Evolutionary conservation across 2,329 filamentous ascomycete genomes (phyloP), one percentile per base, ranked within the genome.

Genomic region (Trichophyton mentagrophytes): DNA sequence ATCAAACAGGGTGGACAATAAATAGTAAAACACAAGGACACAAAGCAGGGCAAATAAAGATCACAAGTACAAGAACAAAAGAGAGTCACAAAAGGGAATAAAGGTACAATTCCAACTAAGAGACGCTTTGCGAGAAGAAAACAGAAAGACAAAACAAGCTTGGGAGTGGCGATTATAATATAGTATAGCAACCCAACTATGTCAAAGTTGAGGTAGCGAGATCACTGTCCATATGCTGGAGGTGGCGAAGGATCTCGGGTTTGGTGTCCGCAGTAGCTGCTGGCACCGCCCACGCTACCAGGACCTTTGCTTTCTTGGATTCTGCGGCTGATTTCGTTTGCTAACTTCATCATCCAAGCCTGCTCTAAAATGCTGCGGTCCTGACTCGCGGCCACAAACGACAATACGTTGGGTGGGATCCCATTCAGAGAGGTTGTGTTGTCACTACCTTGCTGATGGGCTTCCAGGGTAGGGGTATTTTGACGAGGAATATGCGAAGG

Each of bases 301-400:
- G 72, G 68, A 53, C 72, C 70, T 74, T 96, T 93, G 75, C 96
- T 89, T 66, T 96, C 89, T 66, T 92, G 89, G 65, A 95, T 90
- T 61, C 89, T 87, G 63, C 73, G 72, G 40, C 90, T 90, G 67
- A 97, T 92, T 73, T 97, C 93, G 65, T 86, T 86, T 3, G 92
- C 91, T 83, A 99, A 93, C 77, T 96, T 73, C 67, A 76, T 74
- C 58, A 78, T 75, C 67, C 76, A 71, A 3, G 72, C 72, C 64
- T 77, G 74, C 62, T 80, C 77, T n/a, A 79, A 69, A 25, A 78
- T 72, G 36, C 71, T 68, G 25, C 65, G 65, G 7, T 68, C 68
- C 3, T 64, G 63, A n/a, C 51, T 61, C n/a, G 57, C 57, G 25
- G 64, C 60, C 20, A 62, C 49, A 51, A 63, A 60, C 2, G 64